These are phyloP conservation scores for Fusarium heterosporum DNA, from an alignment of 2,329 filamentous ascomycete genomes.

Conservation along the genomic window DNA sequence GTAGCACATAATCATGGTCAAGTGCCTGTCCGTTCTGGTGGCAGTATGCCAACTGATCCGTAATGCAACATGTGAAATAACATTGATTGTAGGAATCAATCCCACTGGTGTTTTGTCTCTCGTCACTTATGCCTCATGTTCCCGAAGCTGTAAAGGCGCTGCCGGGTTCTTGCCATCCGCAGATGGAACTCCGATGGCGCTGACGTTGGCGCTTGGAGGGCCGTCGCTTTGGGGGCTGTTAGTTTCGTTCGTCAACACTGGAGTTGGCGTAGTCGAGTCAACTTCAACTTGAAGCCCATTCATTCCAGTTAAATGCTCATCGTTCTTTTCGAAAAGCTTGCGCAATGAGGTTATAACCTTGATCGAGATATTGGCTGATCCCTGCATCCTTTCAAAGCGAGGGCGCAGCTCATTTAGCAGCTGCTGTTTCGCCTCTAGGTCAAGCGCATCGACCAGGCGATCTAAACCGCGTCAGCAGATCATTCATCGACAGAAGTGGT, in stretches of 20 bases:
- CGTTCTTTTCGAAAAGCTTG: neutral
- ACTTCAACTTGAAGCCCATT: conserved; percentile 57
- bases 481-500: neutral
- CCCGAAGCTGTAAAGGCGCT: conserved; percentile 45
- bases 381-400: neutral
- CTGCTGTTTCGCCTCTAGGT: conserved; percentile 62
- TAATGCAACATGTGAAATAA: conserved; percentile 32
- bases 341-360: neutral
- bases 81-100: neutral
- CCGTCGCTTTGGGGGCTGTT: conserved; percentile 77
- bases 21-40: conserved; percentile 22
- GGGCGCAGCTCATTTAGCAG: conserved; percentile 52
- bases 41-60: conserved; percentile 24
- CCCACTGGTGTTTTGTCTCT: neutral
- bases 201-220: conserved; percentile 71
- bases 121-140: conserved; percentile 48
- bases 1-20: conserved; percentile 41
- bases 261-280: conserved; percentile 70
- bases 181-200: conserved; percentile 59
- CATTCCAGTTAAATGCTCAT: neutral
- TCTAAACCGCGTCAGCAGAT: conserved; percentile 64
- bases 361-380: neutral
- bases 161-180: conserved; percentile 46
- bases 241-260: conserved; percentile 74
- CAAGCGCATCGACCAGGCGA: conserved; percentile 74